Conservation (phyloP, 2,329 filamentous ascomycete species). For the Delphinella strobiligena region DNA sequence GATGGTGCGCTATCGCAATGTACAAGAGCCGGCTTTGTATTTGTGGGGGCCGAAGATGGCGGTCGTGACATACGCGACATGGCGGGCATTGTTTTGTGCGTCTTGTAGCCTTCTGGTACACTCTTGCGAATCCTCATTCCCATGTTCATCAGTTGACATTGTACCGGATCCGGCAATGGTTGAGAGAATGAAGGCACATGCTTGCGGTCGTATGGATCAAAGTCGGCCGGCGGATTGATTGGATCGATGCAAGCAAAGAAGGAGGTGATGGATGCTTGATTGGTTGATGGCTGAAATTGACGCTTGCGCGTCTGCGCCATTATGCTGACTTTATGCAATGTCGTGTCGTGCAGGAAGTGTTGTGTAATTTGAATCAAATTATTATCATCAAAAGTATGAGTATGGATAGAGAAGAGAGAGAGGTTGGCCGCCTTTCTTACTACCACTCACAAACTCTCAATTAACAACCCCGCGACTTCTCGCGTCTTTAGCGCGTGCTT, state of each 20-base stretch:
- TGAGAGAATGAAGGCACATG: conserved; percentile 27
- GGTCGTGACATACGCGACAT: conserved; percentile 7
- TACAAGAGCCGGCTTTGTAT: not conserved
- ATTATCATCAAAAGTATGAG: no score
- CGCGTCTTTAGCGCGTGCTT: no score
- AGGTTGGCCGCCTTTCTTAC: no score
- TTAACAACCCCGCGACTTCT: no score
- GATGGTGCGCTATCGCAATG: not conserved
- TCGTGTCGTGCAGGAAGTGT: no score
- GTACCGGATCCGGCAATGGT: conserved; percentile 51
- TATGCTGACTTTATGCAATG: no score
- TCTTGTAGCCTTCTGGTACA: conserved; percentile 90
- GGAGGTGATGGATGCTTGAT: conserved; percentile 30
- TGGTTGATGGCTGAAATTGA: conserved; percentile 27
- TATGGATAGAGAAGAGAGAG: no score
- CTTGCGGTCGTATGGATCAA: not conserved
- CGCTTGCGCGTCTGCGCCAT: conserved; percentile 25
- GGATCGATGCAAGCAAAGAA: conserved; percentile 24
- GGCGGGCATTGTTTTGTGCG: conserved; percentile 33
- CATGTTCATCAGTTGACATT: conserved; percentile 76
- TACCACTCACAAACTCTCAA: no score
- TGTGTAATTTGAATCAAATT: no score
- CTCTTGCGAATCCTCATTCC: conserved; percentile 93
- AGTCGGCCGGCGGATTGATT: conserved; percentile 1
- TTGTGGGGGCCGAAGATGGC: not conserved